These are phyloP conservation scores for Pseudohyphozyma bogoriensis DNA, from an alignment of 768 basidiomycete species.

Conservation along the genomic window DNA sequence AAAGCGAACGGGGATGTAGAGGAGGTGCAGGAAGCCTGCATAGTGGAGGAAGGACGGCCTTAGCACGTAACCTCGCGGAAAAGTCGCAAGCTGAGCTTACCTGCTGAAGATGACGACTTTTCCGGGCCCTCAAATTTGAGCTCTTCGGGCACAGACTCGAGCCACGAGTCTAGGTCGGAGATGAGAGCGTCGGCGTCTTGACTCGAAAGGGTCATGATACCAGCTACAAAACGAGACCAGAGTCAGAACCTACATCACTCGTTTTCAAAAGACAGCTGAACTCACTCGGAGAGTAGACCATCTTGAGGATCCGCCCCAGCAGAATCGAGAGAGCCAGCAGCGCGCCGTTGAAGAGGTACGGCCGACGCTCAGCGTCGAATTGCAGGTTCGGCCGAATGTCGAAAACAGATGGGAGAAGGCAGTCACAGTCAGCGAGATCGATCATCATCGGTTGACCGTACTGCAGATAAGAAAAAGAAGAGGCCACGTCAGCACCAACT, in stretches of 20 bases:
- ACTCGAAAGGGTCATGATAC: slow-evolving; percentile 73
- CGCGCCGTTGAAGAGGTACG: slow-evolving; percentile 63
- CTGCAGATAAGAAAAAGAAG: slow-evolving; percentile 36
- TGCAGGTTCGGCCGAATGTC: slow-evolving; percentile 48
- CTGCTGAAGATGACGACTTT: slow-evolving; percentile 56
- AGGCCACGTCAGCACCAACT: too few species aligned
- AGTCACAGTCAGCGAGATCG: slow-evolving; percentile 92
- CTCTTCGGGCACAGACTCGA: slow-evolving; percentile 51
- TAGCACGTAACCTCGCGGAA: not conserved
- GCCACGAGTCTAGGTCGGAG: slow-evolving; percentile 36
- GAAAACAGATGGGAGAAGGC: slow-evolving; percentile 79
- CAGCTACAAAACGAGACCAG: slow-evolving; percentile 59
- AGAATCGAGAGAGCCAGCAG: slow-evolving; percentile 84
- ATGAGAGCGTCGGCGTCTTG: slow-evolving; percentile 52
- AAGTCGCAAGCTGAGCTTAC: slow-evolving; percentile 28
- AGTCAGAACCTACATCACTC: slow-evolving; percentile 15
- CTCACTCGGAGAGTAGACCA: slow-evolving; percentile 56
- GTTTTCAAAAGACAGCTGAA: not conserved
- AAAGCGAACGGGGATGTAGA: slow-evolving; percentile 84
- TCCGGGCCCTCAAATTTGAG: slow-evolving; percentile 66
- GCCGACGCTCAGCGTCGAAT: slow-evolving; percentile 37
- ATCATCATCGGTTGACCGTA: slow-evolving; percentile 95
- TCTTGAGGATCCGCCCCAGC: slow-evolving; percentile 81
- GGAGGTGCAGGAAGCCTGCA: slow-evolving; percentile 72
- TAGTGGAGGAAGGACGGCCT: not conserved